Conservation (phyloP, 179 eudicot species). For the Beta corolliflora region DNA sequence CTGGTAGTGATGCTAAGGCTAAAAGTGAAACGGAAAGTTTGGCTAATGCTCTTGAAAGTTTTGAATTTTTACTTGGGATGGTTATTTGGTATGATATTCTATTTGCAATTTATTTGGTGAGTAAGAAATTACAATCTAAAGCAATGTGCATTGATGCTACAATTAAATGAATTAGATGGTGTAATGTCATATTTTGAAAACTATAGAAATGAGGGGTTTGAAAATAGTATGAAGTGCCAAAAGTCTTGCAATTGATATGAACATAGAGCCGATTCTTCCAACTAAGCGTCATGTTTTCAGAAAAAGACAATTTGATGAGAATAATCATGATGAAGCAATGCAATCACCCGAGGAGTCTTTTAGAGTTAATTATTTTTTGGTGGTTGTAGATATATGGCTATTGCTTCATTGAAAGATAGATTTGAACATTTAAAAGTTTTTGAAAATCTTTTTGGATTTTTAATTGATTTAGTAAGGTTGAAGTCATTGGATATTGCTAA, state of each 20-base stretch:
- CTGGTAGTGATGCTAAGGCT: not conserved
- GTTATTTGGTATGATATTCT: not conserved
- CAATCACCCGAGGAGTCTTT: not conserved
- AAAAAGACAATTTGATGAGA: constrained; percentile 33
- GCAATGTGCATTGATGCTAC: not conserved
- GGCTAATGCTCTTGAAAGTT: not conserved
- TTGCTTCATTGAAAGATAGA: not conserved
- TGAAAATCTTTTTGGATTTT: not conserved
- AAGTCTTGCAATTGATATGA: constrained; percentile 16
- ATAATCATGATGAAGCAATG: not conserved
- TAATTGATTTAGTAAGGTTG: not conserved
- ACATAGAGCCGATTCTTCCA: constrained; percentile 28
- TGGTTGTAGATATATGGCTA: not conserved
- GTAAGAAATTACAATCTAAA: not conserved
- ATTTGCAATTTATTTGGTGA: not conserved
- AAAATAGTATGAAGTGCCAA: constrained; percentile 11
- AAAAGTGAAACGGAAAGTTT: not conserved
- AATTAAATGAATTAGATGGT: not conserved
- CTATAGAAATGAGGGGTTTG: constrained; percentile 21
- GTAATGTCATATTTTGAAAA: constrained; percentile 10
- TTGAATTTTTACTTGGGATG: not conserved
- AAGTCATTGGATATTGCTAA: not conserved
- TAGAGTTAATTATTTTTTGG: too few relatives aligned
- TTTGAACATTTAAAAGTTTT: not conserved
- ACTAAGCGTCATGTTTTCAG: constrained; percentile 16